A percentile compares a stretch with the other conserved stretches of the same genome.
These are phyloP conservation scores for Pyricularia sp. DNA, from an alignment of 2,329 filamentous ascomycete genomes.

Conservation along the genomic window DNA sequence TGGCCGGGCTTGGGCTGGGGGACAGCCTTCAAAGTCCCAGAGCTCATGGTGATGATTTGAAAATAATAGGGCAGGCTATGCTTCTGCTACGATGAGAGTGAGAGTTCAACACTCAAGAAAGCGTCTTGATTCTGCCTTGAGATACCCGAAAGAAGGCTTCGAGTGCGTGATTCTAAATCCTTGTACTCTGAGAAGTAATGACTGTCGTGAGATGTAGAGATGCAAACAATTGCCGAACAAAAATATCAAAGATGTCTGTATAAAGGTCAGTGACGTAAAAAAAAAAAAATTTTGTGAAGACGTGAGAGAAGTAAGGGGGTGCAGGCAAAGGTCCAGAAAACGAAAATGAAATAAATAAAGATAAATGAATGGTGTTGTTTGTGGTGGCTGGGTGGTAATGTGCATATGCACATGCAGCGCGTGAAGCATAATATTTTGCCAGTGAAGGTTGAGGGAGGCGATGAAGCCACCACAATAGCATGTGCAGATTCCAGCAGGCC, in stretches of 20 bases:
- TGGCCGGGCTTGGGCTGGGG: conserved; percentile 42
- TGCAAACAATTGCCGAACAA: background rate
- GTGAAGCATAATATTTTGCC: background rate
- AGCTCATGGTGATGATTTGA: conserved; percentile 35
- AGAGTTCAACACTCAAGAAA: background rate
- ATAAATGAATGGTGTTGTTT: background rate
- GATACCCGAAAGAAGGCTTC: background rate
- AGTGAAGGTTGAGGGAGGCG: background rate
- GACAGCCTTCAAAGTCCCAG: conserved; percentile 36
- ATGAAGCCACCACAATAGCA: background rate
- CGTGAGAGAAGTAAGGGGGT: background rate
- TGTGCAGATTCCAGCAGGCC: background rate
- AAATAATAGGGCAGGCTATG: background rate
- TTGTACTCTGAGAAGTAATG: background rate
- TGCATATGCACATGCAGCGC: background rate
- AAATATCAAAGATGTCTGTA: background rate
- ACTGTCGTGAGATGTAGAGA: background rate
- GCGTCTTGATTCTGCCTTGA: no score
- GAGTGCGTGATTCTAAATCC: background rate
- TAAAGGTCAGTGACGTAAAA: background rate
- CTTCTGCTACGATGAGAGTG: no score
- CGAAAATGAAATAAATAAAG: background rate
- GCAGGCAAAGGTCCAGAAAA: background rate
- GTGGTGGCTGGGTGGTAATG: background rate
- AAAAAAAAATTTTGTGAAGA: no score